Percentiles rank a stretch among this genome's conserved stretches.
Conservation (phyloP, 164 flowering plant genomes). For the Brasenia schreberi region DNA sequence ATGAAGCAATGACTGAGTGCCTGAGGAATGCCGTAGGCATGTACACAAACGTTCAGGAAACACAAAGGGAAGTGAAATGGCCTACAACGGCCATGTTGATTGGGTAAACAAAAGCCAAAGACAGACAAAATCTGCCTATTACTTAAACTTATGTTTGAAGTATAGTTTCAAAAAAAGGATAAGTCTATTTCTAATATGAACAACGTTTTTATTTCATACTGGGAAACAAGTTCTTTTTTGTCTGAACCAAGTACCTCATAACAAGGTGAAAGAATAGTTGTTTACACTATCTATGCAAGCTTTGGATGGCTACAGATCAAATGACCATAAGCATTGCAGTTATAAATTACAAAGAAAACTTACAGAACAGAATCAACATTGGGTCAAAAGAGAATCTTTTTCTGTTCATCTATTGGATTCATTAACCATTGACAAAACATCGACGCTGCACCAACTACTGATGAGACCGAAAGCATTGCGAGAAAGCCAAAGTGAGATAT, state of each 20-base stretch:
- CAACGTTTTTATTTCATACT: background rate
- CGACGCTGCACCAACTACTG: conserved; percentile 88
- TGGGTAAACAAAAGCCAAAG: background rate
- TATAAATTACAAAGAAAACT: conserved; percentile 6
- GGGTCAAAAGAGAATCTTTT: conserved; percentile 58
- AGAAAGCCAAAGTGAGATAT: conserved; percentile 73
- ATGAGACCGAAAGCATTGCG: conserved; percentile 70
- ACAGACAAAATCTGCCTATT: background rate
- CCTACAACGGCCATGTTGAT: background rate
- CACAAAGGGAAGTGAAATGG: background rate
- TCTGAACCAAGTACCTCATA: background rate
- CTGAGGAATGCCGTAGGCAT: no score
- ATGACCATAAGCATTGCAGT: background rate
- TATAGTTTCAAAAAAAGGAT: no score
- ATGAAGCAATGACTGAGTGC: no score
- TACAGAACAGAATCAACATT: conserved; percentile 14
- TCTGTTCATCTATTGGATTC: conserved; percentile 84
- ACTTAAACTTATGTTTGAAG: background rate
- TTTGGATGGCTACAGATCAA: no score
- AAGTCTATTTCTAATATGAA: background rate
- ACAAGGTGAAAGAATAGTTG: background rate
- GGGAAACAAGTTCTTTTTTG: background rate
- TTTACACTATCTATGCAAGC: no score
- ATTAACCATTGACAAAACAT: conserved; percentile 75
- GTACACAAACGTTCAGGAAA: no score